Base-by-base conservation (phyloP, 2,329 filamentous ascomycete species). In the Aspergillus pseudoglaucus region DNA sequence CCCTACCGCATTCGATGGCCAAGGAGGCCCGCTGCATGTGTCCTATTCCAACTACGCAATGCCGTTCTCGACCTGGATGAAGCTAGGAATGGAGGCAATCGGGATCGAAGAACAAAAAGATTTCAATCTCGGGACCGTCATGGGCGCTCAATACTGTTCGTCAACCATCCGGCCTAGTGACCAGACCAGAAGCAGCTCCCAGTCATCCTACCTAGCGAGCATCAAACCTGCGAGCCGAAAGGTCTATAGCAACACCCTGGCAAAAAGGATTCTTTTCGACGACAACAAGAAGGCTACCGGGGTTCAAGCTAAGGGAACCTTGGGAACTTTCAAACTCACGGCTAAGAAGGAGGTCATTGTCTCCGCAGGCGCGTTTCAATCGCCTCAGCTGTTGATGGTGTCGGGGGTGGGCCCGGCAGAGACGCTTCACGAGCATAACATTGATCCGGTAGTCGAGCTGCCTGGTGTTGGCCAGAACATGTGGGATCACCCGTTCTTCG, bases 331-430 rank as follows among this genome's bases (percentile, higher is more conserved):
- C 6, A 73, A 59, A 30, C 70, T 81, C 48, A 65, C 65, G 2
- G 76, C 78, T 17, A 73, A 67, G 14, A 68, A 69, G 25, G 79
- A 82, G 53, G 70, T 72, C 5, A 70, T 74, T 35, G 49, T 82
- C 7, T 70, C 75, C 1, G 75, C 72, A 1, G 80, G 79, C 3
- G 67, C 71, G 4, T 78, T 76, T 55, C 77, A 80, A 53, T 73
- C 75, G 0, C 77, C 78, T 0, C 75, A 80, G 49, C 60, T 79
- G 4, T 44, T 79, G 7, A 76, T 78, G 65, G 67, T 77, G 2
- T 76, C 73, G 15, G 77, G 77, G 1, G 60, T 74, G 44, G 77
- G 77, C 0, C 75, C 75, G 2, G 38, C 47, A 4, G 53, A 54
- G 0, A 51, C 54, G 1, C 52, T 68, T 6, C 20, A 59, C 6